Evolutionary conservation across 2,329 filamentous ascomycete genomes (phyloP), one percentile per base, ranked within the genome.

Genomic region (Dryadomyces quercus-mongolicae): DNA sequence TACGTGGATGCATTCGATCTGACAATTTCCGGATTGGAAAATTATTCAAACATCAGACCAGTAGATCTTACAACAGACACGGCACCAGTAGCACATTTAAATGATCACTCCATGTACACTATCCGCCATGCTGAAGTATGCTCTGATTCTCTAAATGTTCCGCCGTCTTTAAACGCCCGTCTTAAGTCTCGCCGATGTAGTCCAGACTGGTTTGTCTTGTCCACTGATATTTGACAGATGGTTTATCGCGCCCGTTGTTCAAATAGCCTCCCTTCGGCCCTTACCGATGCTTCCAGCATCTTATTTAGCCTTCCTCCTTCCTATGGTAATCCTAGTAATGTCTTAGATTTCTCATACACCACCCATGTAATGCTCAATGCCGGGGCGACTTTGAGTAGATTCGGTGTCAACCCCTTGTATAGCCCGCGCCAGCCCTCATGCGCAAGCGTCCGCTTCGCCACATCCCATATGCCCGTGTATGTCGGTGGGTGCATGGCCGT

Each of bases 311-410:
- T n/a, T n/a, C 13, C 42, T 44, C 42, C 7, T 13, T 62, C 65
- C 52, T 57, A 75, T 59, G 75, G 73, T 62, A 83, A 64, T 15
- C 73, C 68, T 60, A 95, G 74, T 38, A 86, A 66, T 62, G 77
- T 80, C 74, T 95, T 95, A 54, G 87, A 82, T 65, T 93, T 93
- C 71, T 95, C 90, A 65, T 95, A 95, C 57, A 93, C 86, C 63
- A 95, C 82, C 75, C 93, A 95, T 54, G 89, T 91, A 66, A 98
- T 97, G 63, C 90, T 95, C 53, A 98, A 85, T 34, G 93, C 90
- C 2, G 93, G 93, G 10, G 93, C 90, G 40, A 98, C 93, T 74
- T 98, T 98, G 62, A 98, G 76, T 43, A 98, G 74, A 66, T 97
- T 98, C 5, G 93, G 93, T 45, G 92, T 95, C 60, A 97, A 74